Evolutionary conservation across 305 asterid genomes (phyloP).

Genomic region (Vinca major): DNA sequence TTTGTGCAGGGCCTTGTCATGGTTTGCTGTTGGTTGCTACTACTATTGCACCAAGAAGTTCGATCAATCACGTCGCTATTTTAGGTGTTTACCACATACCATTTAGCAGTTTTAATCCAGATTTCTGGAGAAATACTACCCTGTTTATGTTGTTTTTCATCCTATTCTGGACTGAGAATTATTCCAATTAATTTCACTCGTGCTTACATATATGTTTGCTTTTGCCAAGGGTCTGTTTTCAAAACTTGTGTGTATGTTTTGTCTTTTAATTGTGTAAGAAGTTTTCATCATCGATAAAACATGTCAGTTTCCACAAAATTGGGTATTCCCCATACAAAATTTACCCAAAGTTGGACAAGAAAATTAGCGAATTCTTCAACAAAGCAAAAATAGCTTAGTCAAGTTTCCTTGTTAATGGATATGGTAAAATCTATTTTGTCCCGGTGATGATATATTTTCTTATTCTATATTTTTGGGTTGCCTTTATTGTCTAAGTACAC

Average conservation of each 20-base stretch:
- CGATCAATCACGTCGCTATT: constrained; percentile 91
- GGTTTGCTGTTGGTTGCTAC: constrained; percentile 99
- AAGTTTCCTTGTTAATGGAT: background rate
- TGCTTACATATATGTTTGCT: background rate
- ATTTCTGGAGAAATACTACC: background rate
- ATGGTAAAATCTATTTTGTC: background rate
- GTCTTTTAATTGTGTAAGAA: background rate
- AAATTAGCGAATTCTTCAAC: background rate
- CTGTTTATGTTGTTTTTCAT: background rate
- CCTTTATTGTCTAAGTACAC: background rate
- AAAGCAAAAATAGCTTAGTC: background rate
- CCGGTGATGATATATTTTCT: background rate
- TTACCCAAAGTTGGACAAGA: background rate
- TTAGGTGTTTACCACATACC: constrained; percentile 47
- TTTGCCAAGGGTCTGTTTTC: background rate
- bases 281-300: background rate
- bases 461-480: background rate
- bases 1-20: constrained; percentile 75
- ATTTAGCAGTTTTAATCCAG: background rate
- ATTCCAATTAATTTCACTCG: background rate
- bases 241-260: background rate
- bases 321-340: background rate
- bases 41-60: constrained; percentile 86
- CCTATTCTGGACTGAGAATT: background rate
- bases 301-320: background rate